Base-by-base conservation (phyloP, 352 stramenopile species). In the Globisporangium spiculum region DNA sequence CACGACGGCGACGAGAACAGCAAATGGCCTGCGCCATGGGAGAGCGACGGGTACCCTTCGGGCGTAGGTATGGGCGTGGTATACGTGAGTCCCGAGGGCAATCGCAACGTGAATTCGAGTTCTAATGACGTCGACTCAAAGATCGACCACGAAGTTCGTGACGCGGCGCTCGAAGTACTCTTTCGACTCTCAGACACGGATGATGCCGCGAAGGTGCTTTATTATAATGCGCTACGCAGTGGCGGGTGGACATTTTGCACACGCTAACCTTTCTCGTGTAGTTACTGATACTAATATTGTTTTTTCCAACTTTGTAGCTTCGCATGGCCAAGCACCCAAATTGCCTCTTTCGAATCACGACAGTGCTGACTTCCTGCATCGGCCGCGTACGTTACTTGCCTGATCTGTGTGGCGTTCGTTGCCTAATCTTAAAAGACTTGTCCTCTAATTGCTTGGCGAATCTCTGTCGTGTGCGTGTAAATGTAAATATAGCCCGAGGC, bases 11-110 rank as follows among this genome's bases (percentile, higher is more conserved):
- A 89, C 53, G 81, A 81, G 22, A 74, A 58, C 50, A 83, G 76
- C 36, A 76, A 79, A 22, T 94, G 86, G 86, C 84, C 86, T 0
- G 86, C 82, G 30, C 84, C 86, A 7, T 94, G 86, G 86, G 86
- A 94, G 55, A 93, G 78, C 68, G 81, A 93, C 41, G 83, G 83
- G 4, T 69, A 88, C 24, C 78, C 83, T 0, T 91, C 82, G 2
- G 82, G 84, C 24, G 70, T 91, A 6, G 84, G 84, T 44, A 91
- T 94, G 80, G 87, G 87, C 46, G 79, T 93, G 30, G 85, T 94
- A 44, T 93, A 91, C 67, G 83, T 90, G 20, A 91, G 80, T 52
- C 75, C 81, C 0, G 83, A 91, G 44, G 87, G 83, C 16, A 83
- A 83, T 27, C 79, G 83, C n/a, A 84, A 79, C 57, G 77, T 72